A percentile compares a stretch with the other conserved stretches of the same genome.
phyloP scores from a whole-genome alignment of 2,329 filamentous ascomycete genomes.

The Colletotrichum brevisporum region DNA sequence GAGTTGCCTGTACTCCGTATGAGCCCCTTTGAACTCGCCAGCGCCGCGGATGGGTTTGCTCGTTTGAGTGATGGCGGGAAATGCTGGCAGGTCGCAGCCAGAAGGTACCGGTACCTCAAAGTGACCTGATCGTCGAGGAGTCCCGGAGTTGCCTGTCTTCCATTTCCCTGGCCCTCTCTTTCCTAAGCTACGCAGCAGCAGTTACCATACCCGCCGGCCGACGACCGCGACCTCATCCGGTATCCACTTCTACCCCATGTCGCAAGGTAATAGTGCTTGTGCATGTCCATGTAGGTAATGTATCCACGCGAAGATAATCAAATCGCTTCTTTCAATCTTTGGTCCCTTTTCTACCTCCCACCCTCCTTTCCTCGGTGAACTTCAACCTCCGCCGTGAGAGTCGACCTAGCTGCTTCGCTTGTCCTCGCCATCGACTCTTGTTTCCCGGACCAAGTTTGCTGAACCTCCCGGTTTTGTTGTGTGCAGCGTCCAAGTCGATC shows the following conservation, averaged over 20 bases:
- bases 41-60: too few species aligned
- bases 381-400: conserved; percentile 29
- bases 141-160: neutral
- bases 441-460: conserved; percentile 14
- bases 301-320: conserved; percentile 23
- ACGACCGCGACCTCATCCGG: conserved; percentile 26
- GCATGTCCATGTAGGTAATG: conserved; percentile 11
- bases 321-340: conserved; percentile 37
- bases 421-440: conserved; percentile 12
- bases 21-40: neutral
- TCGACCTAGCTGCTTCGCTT: conserved; percentile 20
- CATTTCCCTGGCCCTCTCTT: conserved; percentile 3
- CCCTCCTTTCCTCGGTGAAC: conserved; percentile 20
- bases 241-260: conserved; percentile 29
- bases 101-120: conserved; percentile 31
- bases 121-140: conserved; percentile 5
- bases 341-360: conserved; percentile 22
- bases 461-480: neutral
- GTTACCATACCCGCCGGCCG: neutral
- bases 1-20: neutral
- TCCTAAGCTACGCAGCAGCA: conserved; percentile 8
- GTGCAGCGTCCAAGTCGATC: conserved; percentile 9
- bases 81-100: neutral
- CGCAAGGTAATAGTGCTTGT: neutral
- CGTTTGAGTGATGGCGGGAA: neutral